Evolutionary conservation across 768 basidiomycete species (phyloP).

Genomic region (Trichaptum fuscoviolaceum): DNA sequence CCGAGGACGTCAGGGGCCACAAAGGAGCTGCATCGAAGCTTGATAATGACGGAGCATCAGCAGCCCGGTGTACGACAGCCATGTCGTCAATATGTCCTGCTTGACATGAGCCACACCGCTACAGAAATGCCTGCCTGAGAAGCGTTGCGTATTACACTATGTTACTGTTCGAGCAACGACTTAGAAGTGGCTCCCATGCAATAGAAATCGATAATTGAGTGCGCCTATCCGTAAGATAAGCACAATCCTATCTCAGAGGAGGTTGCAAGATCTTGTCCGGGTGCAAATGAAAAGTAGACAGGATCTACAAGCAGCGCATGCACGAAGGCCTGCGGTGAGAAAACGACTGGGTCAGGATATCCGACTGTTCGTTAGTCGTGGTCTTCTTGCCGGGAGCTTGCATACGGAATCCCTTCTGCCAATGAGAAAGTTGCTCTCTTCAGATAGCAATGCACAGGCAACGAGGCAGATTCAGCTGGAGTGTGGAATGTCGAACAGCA

Average conservation of each 20-base stretch:
- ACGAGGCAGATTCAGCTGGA: slow-evolving; percentile 17
- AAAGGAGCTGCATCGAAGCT: background rate
- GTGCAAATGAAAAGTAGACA: background rate
- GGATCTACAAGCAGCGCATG: background rate
- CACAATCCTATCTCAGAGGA: background rate
- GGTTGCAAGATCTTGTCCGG: background rate
- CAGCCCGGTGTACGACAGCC: background rate
- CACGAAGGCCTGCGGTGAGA: background rate
- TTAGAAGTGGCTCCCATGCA: background rate
- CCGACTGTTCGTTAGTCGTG: background rate
- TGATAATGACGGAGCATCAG: background rate
- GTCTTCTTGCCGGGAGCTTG: too few relatives aligned
- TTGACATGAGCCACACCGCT: background rate
- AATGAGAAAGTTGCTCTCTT: too few relatives aligned
- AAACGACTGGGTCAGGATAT: background rate
- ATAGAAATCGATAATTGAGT: background rate
- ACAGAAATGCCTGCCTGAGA: background rate
- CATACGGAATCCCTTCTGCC: too few relatives aligned
- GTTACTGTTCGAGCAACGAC: too few relatives aligned
- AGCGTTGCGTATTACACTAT: background rate
- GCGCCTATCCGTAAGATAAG: background rate
- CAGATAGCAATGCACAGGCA: slow-evolving; percentile 17
- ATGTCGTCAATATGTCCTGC: background rate
- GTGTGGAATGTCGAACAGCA: background rate
- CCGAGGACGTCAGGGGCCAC: background rate